Evolutionary conservation across 2,329 filamentous ascomycete genomes (phyloP).

Genomic region (Fusarium fujikuroi): DNA sequence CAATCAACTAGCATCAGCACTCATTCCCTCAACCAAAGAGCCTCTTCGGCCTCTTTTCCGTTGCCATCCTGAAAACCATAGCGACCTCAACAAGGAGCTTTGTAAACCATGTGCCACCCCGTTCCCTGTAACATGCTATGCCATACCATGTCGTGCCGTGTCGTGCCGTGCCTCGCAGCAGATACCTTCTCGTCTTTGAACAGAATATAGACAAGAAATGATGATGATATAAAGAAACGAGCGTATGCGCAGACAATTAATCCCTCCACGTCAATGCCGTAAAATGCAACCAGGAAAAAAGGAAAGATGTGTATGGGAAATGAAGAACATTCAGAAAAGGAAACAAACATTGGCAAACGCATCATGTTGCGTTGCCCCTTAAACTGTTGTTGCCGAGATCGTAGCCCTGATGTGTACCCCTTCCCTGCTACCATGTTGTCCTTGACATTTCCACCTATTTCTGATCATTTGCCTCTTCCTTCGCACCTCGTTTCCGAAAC

Average conservation of each 20-base stretch:
- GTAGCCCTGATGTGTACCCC: conserved; percentile 10
- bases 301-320: conserved; percentile 22
- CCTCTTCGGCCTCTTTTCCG: not conserved
- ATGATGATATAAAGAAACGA: conserved; percentile 30
- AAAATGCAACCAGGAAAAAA: conserved; percentile 19
- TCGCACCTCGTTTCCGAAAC: not conserved
- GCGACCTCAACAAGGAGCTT: conserved; percentile 1
- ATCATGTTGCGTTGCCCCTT: conserved; percentile 25
- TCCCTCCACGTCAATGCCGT: conserved; percentile 27
- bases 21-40: not conserved
- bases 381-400: conserved; percentile 21
- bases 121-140: conserved; percentile 11
- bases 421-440: not conserved
- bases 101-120: conserved; percentile 4
- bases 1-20: not conserved
- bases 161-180: conserved; percentile 44
- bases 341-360: conserved; percentile 30
- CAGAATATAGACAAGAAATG: conserved; percentile 23
- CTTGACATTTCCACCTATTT: conserved; percentile 4
- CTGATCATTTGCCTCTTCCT: conserved; percentile 5
- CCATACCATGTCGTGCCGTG: conserved; percentile 13
- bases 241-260: conserved; percentile 32
- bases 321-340: conserved; percentile 25
- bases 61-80: not conserved
- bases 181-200: conserved; percentile 37